Conservation (phyloP, 768 basidiomycete species). For the Tylopilus sp. region DNA sequence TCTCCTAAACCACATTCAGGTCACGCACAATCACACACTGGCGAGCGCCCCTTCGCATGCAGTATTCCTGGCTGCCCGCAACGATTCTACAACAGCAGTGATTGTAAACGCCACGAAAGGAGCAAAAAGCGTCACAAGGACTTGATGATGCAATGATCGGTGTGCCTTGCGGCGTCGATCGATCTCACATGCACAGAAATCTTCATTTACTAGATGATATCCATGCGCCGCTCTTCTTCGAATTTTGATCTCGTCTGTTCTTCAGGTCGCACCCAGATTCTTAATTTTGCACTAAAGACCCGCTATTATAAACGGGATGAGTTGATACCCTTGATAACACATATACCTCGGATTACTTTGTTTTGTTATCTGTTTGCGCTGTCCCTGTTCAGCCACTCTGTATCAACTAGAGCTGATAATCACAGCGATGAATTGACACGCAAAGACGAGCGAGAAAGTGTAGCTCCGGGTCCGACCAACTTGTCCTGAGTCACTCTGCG, state of each 20-base stretch:
- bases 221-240: not conserved
- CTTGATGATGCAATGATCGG: constrained; percentile 12
- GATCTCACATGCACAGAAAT: constrained; percentile 15
- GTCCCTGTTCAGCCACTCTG: not conserved
- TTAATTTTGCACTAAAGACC: not conserved
- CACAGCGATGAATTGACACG: not conserved
- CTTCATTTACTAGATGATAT: constrained; percentile 1
- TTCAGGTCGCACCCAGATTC: constrained; percentile 7
- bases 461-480: not conserved
- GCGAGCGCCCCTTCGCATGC: constrained; percentile 26
- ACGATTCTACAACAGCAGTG: constrained; percentile 31
- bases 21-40: constrained; percentile 28
- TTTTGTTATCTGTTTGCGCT: not conserved
- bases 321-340: constrained; percentile 16
- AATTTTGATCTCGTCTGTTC: constrained; percentile 7
- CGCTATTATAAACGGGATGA: constrained; percentile 10
- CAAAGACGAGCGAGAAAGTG: not conserved
- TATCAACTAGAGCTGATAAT: constrained; percentile 2
- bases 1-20: constrained; percentile 17
- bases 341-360: constrained; percentile 18
- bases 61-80: constrained; percentile 24
- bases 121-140: constrained; percentile 32
- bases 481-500: not conserved
- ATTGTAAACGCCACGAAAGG: constrained; percentile 34
- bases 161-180: constrained; percentile 16